Percentiles rank a stretch among this genome's conserved stretches.
These are phyloP conservation scores for Aspergillus caelatus DNA, from an alignment of 2,329 filamentous ascomycete species.

Conservation along the genomic window DNA sequence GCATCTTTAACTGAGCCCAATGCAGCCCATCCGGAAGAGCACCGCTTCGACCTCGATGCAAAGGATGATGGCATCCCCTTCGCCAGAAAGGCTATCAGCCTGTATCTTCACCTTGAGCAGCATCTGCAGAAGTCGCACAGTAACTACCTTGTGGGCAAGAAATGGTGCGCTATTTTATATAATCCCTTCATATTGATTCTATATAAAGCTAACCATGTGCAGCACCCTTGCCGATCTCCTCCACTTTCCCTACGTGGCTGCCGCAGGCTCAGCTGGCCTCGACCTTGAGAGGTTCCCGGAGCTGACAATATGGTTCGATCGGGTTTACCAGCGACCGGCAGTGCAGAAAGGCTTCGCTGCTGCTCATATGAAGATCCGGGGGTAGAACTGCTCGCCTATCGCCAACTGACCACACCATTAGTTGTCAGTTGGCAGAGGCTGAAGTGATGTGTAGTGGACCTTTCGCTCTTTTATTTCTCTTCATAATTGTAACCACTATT, in stretches of 20 bases:
- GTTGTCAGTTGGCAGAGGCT: not conserved
- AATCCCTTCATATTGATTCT: too few species aligned
- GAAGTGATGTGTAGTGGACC: not conserved
- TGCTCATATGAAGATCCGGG: not conserved
- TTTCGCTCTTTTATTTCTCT: not conserved
- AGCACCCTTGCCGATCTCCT: conserved; percentile 18
- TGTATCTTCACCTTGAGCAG: conserved; percentile 17
- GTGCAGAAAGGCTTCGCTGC: not conserved
- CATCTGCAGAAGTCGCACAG: conserved; percentile 10
- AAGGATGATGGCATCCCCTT: conserved; percentile 1
- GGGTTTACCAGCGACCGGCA: conserved; percentile 2
- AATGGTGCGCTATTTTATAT: conserved; percentile 11
- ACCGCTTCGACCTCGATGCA: not conserved
- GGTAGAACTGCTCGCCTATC: not conserved
- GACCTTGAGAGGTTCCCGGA: conserved; percentile 18
- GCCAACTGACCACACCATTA: not conserved
- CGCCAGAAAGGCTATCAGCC: conserved; percentile 6
- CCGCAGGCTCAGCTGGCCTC: conserved; percentile 7
- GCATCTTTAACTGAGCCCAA: not conserved
- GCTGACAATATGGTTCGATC: conserved; percentile 19
- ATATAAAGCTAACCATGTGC: not conserved
- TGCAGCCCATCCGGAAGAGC: not conserved
- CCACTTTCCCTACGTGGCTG: conserved; percentile 13
- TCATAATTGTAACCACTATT: not conserved
- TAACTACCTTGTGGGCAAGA: conserved; percentile 15